These are phyloP conservation scores for Tolypocladium inflatum DNA, from an alignment of 2,329 filamentous ascomycete species.

Conservation along the genomic window DNA sequence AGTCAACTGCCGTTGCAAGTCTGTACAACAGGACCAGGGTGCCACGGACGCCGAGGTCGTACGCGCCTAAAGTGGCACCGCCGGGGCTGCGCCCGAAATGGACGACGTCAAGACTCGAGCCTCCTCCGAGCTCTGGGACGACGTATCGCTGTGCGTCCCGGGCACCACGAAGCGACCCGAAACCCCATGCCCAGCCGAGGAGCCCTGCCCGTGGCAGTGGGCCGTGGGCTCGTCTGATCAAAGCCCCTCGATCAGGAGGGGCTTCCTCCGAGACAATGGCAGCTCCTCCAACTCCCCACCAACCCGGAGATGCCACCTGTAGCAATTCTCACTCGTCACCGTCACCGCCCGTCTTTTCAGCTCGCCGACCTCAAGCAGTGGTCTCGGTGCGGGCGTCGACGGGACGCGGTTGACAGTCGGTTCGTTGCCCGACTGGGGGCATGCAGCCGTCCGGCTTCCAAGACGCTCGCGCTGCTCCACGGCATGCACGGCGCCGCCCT, in stretches of 20 bases:
- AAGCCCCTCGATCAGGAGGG: neutral
- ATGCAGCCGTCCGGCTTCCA: slow-evolving; percentile 31
- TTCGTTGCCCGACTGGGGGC: slow-evolving; percentile 43
- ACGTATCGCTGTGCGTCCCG: neutral
- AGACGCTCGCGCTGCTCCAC: slow-evolving; percentile 50
- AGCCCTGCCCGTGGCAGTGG: neutral
- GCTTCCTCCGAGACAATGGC: neutral
- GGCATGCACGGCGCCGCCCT: slow-evolving; percentile 53
- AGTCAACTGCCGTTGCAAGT: neutral
- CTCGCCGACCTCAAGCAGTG: slow-evolving; percentile 9
- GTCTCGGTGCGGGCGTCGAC: slow-evolving; percentile 22
- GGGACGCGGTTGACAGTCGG: slow-evolving; percentile 12
- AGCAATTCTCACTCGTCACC: neutral
- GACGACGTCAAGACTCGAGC: neutral
- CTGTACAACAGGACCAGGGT: neutral
- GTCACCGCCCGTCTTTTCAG: neutral
- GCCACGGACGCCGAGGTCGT: neutral
- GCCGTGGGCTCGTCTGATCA: neutral
- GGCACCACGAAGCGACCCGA: neutral
- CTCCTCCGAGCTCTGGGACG: neutral
- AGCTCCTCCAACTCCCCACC: neutral
- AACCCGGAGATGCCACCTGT: neutral
- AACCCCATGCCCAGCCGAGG: neutral
- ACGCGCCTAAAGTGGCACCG: neutral
- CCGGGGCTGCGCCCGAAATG: neutral